Evolutionary conservation across 202 grass and related monocot species (phyloP), one percentile per base, ranked within the genome.

Genomic region (Setaria italica): DNA sequence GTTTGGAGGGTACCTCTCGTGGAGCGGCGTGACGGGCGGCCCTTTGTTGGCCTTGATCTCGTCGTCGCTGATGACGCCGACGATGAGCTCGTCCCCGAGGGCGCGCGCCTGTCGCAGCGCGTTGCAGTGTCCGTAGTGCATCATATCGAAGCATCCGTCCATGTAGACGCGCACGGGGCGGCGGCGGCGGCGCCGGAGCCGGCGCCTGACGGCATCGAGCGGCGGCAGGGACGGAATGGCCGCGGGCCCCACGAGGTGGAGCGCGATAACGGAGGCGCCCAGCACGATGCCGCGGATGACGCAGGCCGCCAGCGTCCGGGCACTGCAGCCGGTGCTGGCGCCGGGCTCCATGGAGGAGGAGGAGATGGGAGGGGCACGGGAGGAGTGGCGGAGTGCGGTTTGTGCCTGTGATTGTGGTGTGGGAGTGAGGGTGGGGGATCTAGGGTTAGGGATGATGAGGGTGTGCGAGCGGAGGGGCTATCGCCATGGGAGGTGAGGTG

Each of bases 141-240:
- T 97, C 94, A 97, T 97, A 85, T 97, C 94, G 76, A 97, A 97
- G 89, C 91, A 97, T 3, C 94, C 94, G 78, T 97, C 94, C 91
- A 97, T 93, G 82, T 97, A 97, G n/a, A 97, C 89, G 82, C 91
- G 83, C 73, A 97, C 89, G 32, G 91, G 71, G 14, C 70, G 85
- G 50, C 72, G 79, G 15, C 56, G 77, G 21, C 86, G 67, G 80
- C 87, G 78, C 8, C 82, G 60, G 15, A 85, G 64, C 84, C 80
- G 33, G 30, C 74, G 47, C 45, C 83, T 48, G 9, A 88, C 63
- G 55, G 48, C 65, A 30, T 86, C 72, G 55, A 77, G 29, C 4
- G 85, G 79, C 13, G 74, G 74, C 4, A 91, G 71, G 10, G 20
- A 11, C 71, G 83, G 81, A 7, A 82, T 6, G 57, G 73, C 16